Base-by-base conservation (phyloP, 306 rosid genomes). In the Mucuna pruriens region DNA sequence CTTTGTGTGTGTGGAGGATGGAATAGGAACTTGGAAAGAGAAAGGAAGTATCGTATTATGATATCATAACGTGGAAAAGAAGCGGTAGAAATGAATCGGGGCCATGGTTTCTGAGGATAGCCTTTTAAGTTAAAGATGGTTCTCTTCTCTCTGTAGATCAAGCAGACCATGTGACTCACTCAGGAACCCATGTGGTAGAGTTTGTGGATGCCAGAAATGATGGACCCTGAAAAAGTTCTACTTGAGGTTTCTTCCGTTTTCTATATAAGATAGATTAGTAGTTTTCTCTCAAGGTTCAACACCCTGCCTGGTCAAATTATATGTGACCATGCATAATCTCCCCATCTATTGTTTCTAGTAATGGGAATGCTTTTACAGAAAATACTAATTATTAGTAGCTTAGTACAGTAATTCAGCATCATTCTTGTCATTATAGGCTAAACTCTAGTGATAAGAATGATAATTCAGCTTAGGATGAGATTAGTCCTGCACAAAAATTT, bases 161-260 rank as follows among this genome's bases (percentile, higher is more conserved):
- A 77, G 75, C 73, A 76, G 36, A 54, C 62, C 87, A 86, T 63
- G 83, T 86, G 82, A 80, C 67, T 75, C 83, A 45, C 15, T 75
- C 67, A 17, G 84, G 77, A 48, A 80, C 83, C 83, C 89, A 76
- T 80, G 85, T 86, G 87, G 75, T 79, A 11, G 46, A 75, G 83
- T 63, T 75, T 83, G 85, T 75, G 80, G 82, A 83, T 70, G 77
- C 80, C 78, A 72, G 71, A 46, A 80, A 76, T 76, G 82, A 86
- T 80, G 89, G 83, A 68, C 89, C 86, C 85, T 76, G 66, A 57
- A 79, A 44, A 60, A 70, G 80, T 71, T 86, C 5, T 69, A 23
- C 75, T 74, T 75, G 39, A 70, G 76, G 69, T 79, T 70, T 79
- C 86, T 70, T 8, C 15, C 10, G 63, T 74, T 33, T 17, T 77